Percentiles rank a stretch among this genome's conserved stretches.
These are phyloP conservation scores for Pseudogymnoascus pannorum DNA, from an alignment of 2,329 filamentous ascomycete genomes.

Conservation along the genomic window DNA sequence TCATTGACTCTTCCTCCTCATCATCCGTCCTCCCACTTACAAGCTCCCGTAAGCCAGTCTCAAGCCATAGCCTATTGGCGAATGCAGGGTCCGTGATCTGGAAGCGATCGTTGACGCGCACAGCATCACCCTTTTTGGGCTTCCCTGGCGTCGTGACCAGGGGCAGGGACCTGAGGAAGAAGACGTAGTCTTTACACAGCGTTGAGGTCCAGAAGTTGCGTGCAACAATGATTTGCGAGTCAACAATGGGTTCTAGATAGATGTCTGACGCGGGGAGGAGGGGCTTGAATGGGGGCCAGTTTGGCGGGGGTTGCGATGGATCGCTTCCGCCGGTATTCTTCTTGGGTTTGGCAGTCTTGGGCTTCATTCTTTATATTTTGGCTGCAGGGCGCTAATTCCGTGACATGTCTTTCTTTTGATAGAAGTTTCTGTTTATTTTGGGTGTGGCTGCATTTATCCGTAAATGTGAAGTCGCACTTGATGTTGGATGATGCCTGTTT, in stretches of 20 bases:
- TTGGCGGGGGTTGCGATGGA: slow-evolving; percentile 30
- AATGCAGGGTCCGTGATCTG: slow-evolving; percentile 72
- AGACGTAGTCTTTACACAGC: slow-evolving; percentile 57
- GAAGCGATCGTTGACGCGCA: slow-evolving; percentile 82
- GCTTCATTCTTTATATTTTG: not conserved
- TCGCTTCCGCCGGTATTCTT: not conserved
- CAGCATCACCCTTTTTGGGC: slow-evolving; percentile 60
- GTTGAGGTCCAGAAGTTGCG: slow-evolving; percentile 53
- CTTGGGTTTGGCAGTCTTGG: slow-evolving; percentile 8
- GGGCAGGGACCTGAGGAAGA: slow-evolving; percentile 52
- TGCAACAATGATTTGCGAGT: slow-evolving; percentile 56
- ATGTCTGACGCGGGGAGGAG: slow-evolving; percentile 48
- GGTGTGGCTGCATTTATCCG: not conserved
- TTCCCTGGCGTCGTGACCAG: slow-evolving; percentile 57
- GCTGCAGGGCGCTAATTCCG: not conserved
- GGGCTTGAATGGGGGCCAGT: slow-evolving; percentile 56
- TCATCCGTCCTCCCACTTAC: slow-evolving; percentile 18
- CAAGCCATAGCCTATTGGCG: slow-evolving; percentile 67
- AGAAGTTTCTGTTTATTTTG: not conserved
- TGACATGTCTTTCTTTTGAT: not conserved
- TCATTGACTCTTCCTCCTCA: slow-evolving; percentile 17
- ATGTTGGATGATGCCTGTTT: not conserved
- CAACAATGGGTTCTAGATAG: slow-evolving; percentile 43
- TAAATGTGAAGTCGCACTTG: not conserved
- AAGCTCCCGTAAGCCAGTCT: slow-evolving; percentile 62